These are phyloP conservation scores for Fusarium torreyae DNA, from an alignment of 2,329 filamentous ascomycete species.

Conservation along the genomic window DNA sequence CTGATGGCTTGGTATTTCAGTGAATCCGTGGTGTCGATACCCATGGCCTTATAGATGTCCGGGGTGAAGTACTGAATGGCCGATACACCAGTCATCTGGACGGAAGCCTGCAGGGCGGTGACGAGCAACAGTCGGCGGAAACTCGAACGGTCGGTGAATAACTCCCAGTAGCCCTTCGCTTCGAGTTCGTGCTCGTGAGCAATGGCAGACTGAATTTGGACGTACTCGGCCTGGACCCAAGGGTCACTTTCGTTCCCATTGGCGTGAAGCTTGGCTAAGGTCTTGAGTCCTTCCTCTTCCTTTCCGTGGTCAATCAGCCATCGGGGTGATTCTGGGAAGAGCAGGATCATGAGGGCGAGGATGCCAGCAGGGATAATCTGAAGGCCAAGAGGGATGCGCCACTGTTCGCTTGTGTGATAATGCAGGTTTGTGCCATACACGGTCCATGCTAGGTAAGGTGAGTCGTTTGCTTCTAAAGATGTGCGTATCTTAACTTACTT, in stretches of 20 bases:
- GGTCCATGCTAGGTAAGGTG: too few relatives aligned
- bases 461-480: too few relatives aligned
- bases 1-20: slow-evolving; percentile 82
- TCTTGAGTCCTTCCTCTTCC: slow-evolving; percentile 72
- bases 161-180: slow-evolving; percentile 71
- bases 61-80: slow-evolving; percentile 78
- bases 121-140: slow-evolving; percentile 75
- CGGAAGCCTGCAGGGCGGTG: slow-evolving; percentile 77
- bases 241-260: slow-evolving; percentile 74
- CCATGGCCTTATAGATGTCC: slow-evolving; percentile 66
- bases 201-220: slow-evolving; percentile 76
- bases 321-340: slow-evolving; percentile 32
- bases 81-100: slow-evolving; percentile 81
- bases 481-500: too few relatives aligned
- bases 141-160: slow-evolving; percentile 71
- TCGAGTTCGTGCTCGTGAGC: slow-evolving; percentile 74
- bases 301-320: slow-evolving; percentile 76
- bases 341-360: slow-evolving; percentile 25
- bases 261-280: slow-evolving; percentile 77
- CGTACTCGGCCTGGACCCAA: slow-evolving; percentile 79
- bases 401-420: slow-evolving; percentile 55
- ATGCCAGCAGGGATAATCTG: slow-evolving; percentile 27
- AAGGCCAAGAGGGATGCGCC: slow-evolving; percentile 28
- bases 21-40: slow-evolving; percentile 66
- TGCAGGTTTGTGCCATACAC: slow-evolving; percentile 20